phyloP scores from a whole-genome alignment of 352 stramenopile species.

The Phytophthora pseudosyringae region DNA sequence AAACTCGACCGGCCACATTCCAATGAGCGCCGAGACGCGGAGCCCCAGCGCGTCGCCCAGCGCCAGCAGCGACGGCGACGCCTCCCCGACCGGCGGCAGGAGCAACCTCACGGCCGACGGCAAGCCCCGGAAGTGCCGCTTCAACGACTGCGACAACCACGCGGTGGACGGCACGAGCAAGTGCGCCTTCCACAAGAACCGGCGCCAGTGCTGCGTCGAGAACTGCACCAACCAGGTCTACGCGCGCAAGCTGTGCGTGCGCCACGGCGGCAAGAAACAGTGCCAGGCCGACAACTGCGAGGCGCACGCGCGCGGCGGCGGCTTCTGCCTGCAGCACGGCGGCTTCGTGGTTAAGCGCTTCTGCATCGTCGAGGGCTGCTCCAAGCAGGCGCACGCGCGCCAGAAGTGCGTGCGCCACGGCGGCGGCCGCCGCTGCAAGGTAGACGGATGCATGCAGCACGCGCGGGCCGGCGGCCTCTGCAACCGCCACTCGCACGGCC shows the following conservation, averaged over 20 bases:
- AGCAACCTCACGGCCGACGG: constrained; percentile 25
- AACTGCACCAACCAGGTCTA: constrained; percentile 89
- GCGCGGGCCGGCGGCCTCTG: constrained; percentile 71
- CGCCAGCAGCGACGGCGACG: constrained; percentile 30
- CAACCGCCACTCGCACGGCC: constrained; percentile 77
- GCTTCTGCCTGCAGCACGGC: constrained; percentile 81
- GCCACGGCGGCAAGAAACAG: constrained; percentile 82
- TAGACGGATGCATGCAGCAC: constrained; percentile 80
- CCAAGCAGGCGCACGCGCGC: constrained; percentile 76
- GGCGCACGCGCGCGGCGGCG: constrained; percentile 71
- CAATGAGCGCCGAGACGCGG: constrained; percentile 39
- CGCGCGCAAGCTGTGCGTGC: constrained; percentile 81
- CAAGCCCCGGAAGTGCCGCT: constrained; percentile 72
- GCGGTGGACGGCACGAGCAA: constrained; percentile 76
- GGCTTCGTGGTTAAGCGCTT: constrained; percentile 87
- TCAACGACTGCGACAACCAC: constrained; percentile 84
- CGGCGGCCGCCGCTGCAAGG: constrained; percentile 70
- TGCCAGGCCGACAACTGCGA: constrained; percentile 80
- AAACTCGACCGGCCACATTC: constrained; percentile 8
- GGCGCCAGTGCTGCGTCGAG: constrained; percentile 76
- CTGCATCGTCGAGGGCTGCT: constrained; percentile 81
- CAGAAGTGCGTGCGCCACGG: constrained; percentile 83
- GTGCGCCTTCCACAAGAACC: constrained; percentile 87
- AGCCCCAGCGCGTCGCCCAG: constrained; percentile 41
- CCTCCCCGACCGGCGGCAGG: constrained; percentile 18